These are phyloP conservation scores for Polygonum maritimum DNA, from an alignment of 148 eudicot genomes.

Conservation along the genomic window DNA sequence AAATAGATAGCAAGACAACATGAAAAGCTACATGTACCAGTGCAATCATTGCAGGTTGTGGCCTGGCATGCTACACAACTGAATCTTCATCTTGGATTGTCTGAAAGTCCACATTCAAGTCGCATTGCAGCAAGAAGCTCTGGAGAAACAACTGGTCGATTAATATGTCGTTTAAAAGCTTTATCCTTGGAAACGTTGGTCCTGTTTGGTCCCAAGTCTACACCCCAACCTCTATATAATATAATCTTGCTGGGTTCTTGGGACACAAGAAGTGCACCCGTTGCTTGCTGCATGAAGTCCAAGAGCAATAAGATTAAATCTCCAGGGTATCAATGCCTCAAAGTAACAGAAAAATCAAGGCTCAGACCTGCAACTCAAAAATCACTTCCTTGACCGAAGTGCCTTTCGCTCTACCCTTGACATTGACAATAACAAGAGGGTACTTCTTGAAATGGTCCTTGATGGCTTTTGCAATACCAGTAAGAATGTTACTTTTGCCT, in stretches of 20 bases:
- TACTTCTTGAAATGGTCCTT: slow-evolving; percentile 69
- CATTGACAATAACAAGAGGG: slow-evolving; percentile 82
- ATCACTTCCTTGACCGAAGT: slow-evolving; percentile 82
- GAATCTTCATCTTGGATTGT: not conserved
- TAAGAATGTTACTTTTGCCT: slow-evolving; percentile 73
- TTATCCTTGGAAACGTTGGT: slow-evolving; percentile 11
- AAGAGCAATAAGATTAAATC: slow-evolving; percentile 9
- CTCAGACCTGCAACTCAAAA: slow-evolving; percentile 66
- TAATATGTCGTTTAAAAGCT: slow-evolving; percentile 10
- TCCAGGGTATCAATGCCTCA: not conserved
- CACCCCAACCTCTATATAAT: slow-evolving; percentile 89
- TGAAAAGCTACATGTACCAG: not conserved
- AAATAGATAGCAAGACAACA: not conserved
- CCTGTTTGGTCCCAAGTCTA: slow-evolving; percentile 25
- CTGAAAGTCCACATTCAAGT: slow-evolving; percentile 65
- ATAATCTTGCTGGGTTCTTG: slow-evolving; percentile 89
- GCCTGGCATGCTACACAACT: not conserved
- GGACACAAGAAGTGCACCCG: slow-evolving; percentile 74
- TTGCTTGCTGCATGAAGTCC: slow-evolving; percentile 56
- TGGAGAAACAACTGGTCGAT: slow-evolving; percentile 36
- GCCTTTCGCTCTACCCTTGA: slow-evolving; percentile 93
- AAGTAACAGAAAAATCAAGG: not conserved
- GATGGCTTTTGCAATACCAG: slow-evolving; percentile 76
- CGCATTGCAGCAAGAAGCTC: slow-evolving; percentile 83
- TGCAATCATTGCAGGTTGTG: not conserved